Conservation (phyloP, 2,329 filamentous ascomycete species). For the Colletotrichum viniferum region DNA sequence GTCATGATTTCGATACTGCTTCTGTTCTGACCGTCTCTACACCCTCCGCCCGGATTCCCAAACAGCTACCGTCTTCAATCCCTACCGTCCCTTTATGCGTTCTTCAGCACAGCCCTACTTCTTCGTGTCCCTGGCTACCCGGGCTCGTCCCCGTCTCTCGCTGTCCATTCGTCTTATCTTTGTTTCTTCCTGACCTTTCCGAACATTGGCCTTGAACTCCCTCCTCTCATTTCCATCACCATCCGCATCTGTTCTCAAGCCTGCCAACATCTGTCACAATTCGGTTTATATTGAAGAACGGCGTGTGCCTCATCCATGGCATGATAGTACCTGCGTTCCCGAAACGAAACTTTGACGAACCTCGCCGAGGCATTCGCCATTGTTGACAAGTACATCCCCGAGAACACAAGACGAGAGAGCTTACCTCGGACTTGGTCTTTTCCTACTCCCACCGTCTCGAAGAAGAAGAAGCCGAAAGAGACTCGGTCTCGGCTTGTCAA, state of each 20-base stretch:
- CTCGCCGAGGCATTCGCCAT: not conserved
- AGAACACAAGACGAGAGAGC: conserved; percentile 26
- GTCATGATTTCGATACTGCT: conserved; percentile 16
- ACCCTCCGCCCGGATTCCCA: conserved; percentile 28
- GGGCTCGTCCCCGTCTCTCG: conserved; percentile 17
- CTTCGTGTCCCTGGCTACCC: conserved; percentile 20
- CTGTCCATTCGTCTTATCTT: conserved; percentile 30
- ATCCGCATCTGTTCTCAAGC: not conserved
- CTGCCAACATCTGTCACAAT: conserved; percentile 5
- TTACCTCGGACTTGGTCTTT: conserved; percentile 17
- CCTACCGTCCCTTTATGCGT: conserved; percentile 33
- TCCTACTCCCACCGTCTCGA: conserved; percentile 19
- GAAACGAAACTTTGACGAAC: conserved; percentile 25
- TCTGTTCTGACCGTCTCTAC: conserved; percentile 18
- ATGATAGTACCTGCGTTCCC: conserved; percentile 19
- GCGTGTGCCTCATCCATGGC: conserved; percentile 16
- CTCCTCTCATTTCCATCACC: conserved; percentile 4
- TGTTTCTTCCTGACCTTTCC: conserved; percentile 25
- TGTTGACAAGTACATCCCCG: not conserved
- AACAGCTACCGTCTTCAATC: conserved; percentile 33
- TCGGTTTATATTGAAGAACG: conserved; percentile 6
- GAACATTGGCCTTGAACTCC: conserved; percentile 9
- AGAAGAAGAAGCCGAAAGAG: not conserved
- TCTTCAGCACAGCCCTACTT: conserved; percentile 33
- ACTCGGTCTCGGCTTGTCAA: not conserved